Evolutionary conservation across 805 yeast genomes (phyloP), one percentile per base, ranked within the genome.

Genomic region (Saccharomycopsis sp.): DNA sequence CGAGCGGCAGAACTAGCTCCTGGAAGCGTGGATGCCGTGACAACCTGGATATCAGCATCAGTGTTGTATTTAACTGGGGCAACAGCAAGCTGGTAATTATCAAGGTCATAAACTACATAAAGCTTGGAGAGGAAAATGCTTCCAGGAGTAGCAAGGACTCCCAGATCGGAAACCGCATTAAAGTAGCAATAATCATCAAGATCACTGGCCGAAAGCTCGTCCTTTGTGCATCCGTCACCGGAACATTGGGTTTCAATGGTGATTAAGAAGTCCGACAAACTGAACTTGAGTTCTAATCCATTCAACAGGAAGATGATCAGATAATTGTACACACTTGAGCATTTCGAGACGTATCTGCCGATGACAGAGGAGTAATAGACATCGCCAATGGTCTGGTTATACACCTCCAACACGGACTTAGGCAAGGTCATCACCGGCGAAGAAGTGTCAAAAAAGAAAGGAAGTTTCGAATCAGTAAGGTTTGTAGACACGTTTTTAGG

Each of bases 81-180:
- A 14, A 81, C 44, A 1, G 77, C 76, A 23, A 80, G 64, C 56
- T 74, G 73, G 25, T 69, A 64, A 47, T 72, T 70, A 38, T 78
- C 83, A 53, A 83, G 66, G 67, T 84, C 85, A 59, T 75, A 84
- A 52, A 82, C 85, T 47, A 78, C 74, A 64, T 83, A 83, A 0
- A n/a, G 22, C 12, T 44, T 44, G 22, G 49, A n/a, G 22, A 44
- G 49, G 7, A 44, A 17, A 19, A 44, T 44, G 22, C 49, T 44
- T 17, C 49, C 49, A 17, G 49, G 49, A 17, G 22, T 19, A 7
- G 49, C 49, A 44, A 44, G 49, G 22, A 17, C 19, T 7, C 22
- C 22, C 49, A 44, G 49, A 44, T n/a, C 19, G 19, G 49, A 19
- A 5, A 44, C 22, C 7, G 49, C 49, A 17, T 44, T 44, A 17